Conservation (phyloP, 768 basidiomycete genomes). For the Lyophyllum decastes region DNA sequence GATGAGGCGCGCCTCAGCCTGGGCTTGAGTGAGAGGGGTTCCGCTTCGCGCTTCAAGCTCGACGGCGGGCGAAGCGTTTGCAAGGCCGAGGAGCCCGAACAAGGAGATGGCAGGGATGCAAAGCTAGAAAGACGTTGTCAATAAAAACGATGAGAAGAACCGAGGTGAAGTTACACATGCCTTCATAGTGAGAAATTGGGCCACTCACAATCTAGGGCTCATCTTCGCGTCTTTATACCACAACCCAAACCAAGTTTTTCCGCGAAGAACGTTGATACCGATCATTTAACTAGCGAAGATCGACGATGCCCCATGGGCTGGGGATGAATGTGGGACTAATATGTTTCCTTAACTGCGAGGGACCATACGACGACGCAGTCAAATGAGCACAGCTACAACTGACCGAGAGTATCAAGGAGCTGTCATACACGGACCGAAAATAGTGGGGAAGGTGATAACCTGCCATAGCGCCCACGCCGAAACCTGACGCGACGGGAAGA, state of each 20-base stretch:
- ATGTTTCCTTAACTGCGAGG: not conserved
- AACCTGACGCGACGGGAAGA: not conserved
- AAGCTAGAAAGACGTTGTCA: not conserved
- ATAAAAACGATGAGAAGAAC: not conserved
- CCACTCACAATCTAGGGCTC: not conserved
- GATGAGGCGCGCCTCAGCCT: slow-evolving; percentile 25
- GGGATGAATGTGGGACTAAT: not conserved
- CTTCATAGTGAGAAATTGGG: not conserved
- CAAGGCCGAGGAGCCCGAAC: not conserved
- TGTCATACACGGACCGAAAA: not conserved
- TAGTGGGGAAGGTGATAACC: not conserved
- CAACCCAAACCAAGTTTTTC: not conserved
- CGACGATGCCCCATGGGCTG: no score
- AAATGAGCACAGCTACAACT: not conserved
- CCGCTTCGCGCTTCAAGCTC: slow-evolving; percentile 8
- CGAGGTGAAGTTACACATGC: not conserved
- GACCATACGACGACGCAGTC: not conserved
- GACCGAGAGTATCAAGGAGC: not conserved
- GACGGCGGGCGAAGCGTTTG: not conserved
- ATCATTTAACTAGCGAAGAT: no score
- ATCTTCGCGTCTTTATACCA: not conserved
- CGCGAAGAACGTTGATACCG: no score
- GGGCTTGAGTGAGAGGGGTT: slow-evolving; percentile 19
- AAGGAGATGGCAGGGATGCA: not conserved
- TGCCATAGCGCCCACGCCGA: not conserved